These are phyloP conservation scores for Flaveria floridana DNA, from an alignment of 140 eudicot species.

Conservation along the genomic window DNA sequence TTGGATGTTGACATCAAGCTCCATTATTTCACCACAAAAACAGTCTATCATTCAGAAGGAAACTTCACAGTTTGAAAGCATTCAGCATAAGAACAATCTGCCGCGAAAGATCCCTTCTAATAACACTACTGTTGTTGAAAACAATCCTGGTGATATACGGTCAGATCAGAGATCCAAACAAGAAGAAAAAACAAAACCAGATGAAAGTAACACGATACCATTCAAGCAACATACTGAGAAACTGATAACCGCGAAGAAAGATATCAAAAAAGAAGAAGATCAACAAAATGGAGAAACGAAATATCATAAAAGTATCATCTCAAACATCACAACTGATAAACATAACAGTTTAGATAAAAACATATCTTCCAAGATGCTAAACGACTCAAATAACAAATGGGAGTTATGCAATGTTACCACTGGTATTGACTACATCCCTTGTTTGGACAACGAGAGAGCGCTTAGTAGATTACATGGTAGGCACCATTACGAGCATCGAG, in stretches of 20 bases:
- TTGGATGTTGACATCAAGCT: slow-evolving; percentile 53
- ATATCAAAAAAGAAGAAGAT: slow-evolving; percentile 17
- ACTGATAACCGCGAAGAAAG: slow-evolving; percentile 11
- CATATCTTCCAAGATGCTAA: slow-evolving; percentile 39
- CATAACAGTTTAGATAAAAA: slow-evolving; percentile 28
- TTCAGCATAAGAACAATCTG: background rate
- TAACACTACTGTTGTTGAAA: slow-evolving; percentile 37
- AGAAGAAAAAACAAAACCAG: background rate
- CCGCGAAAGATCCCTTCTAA: slow-evolving; percentile 8
- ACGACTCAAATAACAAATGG: slow-evolving; percentile 65
- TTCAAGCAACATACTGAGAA: slow-evolving; percentile 27
- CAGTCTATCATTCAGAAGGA: background rate
- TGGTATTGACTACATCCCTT: slow-evolving; percentile 71
- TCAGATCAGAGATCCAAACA: slow-evolving; percentile 15
- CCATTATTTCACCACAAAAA: slow-evolving; percentile 38
- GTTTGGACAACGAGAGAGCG: slow-evolving; percentile 68
- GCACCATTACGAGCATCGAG: slow-evolving; percentile 69
- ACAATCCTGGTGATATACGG: slow-evolving; percentile 54
- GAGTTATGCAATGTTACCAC: slow-evolving; percentile 63
- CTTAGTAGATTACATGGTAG: slow-evolving; percentile 39
- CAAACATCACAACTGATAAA: background rate
- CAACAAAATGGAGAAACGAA: background rate
- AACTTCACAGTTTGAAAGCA: slow-evolving; percentile 6
- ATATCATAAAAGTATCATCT: background rate
- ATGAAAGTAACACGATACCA: background rate